Percentiles rank a stretch among this genome's conserved stretches.
phyloP scores from a whole-genome alignment of 257 asterid genomes.

The Gentiana straminea region DNA sequence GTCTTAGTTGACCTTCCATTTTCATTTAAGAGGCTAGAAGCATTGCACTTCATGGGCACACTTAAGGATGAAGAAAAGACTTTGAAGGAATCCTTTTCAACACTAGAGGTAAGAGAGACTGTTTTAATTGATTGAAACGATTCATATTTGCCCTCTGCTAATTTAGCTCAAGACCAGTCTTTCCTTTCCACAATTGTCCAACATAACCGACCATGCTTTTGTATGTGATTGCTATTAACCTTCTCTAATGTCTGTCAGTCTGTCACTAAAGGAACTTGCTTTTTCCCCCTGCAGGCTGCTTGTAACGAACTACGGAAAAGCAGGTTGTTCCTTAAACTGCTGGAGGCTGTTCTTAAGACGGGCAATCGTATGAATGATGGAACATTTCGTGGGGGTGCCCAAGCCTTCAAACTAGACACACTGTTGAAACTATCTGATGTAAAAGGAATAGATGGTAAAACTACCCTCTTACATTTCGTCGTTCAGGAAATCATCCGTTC shows the following conservation, averaged over 20 bases:
- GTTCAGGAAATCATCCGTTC: conserved; percentile 79
- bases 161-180: too few species aligned
- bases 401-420: conserved; percentile 85
- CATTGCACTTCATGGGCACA: conserved; percentile 58
- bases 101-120: conserved; percentile 51
- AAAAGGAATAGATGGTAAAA: conserved; percentile 84
- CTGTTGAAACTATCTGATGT: conserved; percentile 71
- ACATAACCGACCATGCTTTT: too few species aligned
- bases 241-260: too few species aligned
- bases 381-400: conserved; percentile 86
- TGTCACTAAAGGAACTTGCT: not conserved
- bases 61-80: conserved; percentile 51
- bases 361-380: conserved; percentile 92
- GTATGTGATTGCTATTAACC: too few species aligned
- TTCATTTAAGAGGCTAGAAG: conserved; percentile 74
- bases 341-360: conserved; percentile 85
- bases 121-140: not conserved
- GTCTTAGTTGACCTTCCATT: conserved; percentile 63
- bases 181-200: too few species aligned
- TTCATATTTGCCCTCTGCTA: too few species aligned
- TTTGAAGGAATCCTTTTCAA: conserved; percentile 48
- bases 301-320: conserved; percentile 66
- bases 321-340: conserved; percentile 73
- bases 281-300: conserved; percentile 52
- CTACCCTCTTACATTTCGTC: conserved; percentile 71